Base-by-base conservation (phyloP, 352 stramenopile genomes). In the Phytophthora kernoviae region DNA sequence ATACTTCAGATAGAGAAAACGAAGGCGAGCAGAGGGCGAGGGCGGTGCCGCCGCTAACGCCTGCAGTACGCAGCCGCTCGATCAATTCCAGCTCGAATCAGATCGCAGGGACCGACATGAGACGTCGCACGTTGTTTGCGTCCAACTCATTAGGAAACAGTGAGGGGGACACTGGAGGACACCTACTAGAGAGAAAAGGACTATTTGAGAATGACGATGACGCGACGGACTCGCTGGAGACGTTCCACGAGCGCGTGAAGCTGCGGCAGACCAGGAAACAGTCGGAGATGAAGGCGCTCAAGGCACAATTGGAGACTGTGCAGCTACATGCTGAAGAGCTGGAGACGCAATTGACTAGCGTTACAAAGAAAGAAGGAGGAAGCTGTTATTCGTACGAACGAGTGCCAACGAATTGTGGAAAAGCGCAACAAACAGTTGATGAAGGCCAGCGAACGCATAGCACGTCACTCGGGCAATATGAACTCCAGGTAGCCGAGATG, bases 351-450 rank as follows among this genome's bases (percentile, higher is more conserved):
- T 59, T 90, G 0, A 34, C 18, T 30, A 30, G 56, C 5, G 65
- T 72, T 8, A 65, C 52, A n/a, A 77, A 73, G n/a, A n/a, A 73
- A 84, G 47, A 90, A 88, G 46, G 71, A 82, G 7, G 83, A 90
- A 59, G 79, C 48, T 36, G 70, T 65, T 32, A 93, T 91, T 57
- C 79, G 84, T 46, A 87, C 84, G 54, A 84, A 88, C 37, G 84
- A 93, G 44, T 93, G 84, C 52, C 82, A 93, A 43, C 73, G 80
- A 5, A 87, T 92, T 34, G 88, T 94, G 42, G 85, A 94, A 57
- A 94, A 94, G 69, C 83, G 85, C 61, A 94, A 91, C 70, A 90
- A 90, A 53, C 85, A 94, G 47, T 55, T 94, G 11, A 87, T 92
- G 54, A 94, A 94, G 58, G 83, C 81, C 7, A 94, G 83, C 34